Base-by-base conservation (phyloP, 139 green algal species). In the Picochlorum sp. region DNA sequence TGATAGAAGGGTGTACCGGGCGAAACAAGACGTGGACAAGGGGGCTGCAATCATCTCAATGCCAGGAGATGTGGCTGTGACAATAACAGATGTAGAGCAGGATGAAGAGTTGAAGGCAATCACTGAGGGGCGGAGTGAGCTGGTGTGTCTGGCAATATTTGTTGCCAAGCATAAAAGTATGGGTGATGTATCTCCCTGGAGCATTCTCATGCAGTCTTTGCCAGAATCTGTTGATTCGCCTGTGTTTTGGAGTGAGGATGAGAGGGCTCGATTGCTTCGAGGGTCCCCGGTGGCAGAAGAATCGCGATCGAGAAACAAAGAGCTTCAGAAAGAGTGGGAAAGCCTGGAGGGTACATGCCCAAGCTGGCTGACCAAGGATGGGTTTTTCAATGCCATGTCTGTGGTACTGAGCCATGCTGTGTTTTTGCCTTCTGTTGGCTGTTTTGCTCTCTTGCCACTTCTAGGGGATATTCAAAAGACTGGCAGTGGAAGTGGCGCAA, bases 371-470 rank as follows among this genome's bases (percentile, higher is more conserved):
- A 78, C 49, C 45, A 50, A 83, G 74, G 21, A 72, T 10, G 37
- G 61, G 0, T 97, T 97, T 74, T 41, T 83, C 11, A 49, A 72
- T 14, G 82, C 83, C 14, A 92, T 98, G 69, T 79, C 71, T 6
- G 90, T 92, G 21, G 84, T 97, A 31, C 38, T 97, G 2, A 82
- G 79, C 0, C 61, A 77, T 26, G 78, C 87, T 1, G 49, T 72
- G 7, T 98, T 93, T 76, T 81, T 98, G 15, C 85, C 86, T 8
- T 75, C 80, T 18, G 92, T 88, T 6, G 57, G 82, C 38, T 89
- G 85, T 74, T 97, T 98, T 80, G 92, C 92, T 8, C 66, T 98
- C 41, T 73, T 97, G 71, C 91, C 91, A 2, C 18, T 91, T 11
- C 63, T 80, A 7, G 57, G 56, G 31, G 50, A 47, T 9, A 60